phyloP scores from a whole-genome alignment of 2,329 filamentous ascomycete genomes.

The Penicillium sp. region DNA sequence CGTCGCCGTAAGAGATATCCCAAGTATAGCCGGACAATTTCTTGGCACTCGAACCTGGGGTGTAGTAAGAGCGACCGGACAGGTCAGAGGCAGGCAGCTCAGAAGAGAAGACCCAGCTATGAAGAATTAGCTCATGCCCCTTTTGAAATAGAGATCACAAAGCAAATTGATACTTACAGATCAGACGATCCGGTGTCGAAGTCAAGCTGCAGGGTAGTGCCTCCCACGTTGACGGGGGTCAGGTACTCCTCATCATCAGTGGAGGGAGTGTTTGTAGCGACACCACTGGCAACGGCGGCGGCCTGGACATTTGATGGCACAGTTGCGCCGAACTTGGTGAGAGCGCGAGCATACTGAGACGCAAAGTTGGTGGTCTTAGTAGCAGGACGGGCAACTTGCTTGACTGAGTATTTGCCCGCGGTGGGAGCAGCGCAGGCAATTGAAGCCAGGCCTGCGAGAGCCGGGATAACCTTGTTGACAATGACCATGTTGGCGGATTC shows the following conservation, averaged over 20 bases:
- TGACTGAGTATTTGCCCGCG: constrained; percentile 17
- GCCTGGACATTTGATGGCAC: constrained; percentile 30
- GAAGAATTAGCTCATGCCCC: background rate
- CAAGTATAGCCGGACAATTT: constrained; percentile 56
- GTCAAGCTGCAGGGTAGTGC: constrained; percentile 64
- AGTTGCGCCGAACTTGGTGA: constrained; percentile 31
- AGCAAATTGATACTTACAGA: constrained; percentile 48
- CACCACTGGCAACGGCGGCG: constrained; percentile 33
- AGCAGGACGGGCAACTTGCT: constrained; percentile 25
- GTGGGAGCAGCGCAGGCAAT: constrained; percentile 32
- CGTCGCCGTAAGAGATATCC: constrained; percentile 66
- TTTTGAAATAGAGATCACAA: no score
- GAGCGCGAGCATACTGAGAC: constrained; percentile 27
- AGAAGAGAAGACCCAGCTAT: constrained; percentile 66
- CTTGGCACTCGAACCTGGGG: constrained; percentile 50
- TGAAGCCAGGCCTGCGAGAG: constrained; percentile 28
- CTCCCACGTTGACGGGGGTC: constrained; percentile 63
- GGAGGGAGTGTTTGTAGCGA: constrained; percentile 46
- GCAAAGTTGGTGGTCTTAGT: constrained; percentile 22
- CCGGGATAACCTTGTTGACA: constrained; percentile 31
- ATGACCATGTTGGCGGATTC: constrained; percentile 31
- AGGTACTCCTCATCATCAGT: constrained; percentile 59
- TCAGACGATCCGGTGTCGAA: constrained; percentile 71
- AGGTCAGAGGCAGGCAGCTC: constrained; percentile 54
- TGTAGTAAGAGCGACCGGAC: constrained; percentile 60